These are phyloP conservation scores for Lichtheimia ramosa DNA, from an alignment of 371 early-diverging fungal species.

Conservation along the genomic window DNA sequence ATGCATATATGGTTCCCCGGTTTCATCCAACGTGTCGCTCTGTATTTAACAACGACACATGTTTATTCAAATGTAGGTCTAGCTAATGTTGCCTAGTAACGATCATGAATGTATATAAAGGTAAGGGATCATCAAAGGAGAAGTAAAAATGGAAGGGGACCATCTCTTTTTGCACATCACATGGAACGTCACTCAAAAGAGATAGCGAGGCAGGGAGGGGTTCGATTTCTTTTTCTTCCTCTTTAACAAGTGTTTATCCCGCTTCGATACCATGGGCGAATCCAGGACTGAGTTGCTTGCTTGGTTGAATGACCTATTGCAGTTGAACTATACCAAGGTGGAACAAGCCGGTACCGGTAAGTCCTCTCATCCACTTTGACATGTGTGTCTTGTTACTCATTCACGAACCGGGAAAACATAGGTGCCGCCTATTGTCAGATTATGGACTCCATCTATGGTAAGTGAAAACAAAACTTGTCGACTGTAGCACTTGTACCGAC, in stretches of 20 bases:
- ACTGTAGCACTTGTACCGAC: neutral
- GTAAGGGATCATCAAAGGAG: too few relatives aligned
- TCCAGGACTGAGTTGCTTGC: slow-evolving; percentile 83
- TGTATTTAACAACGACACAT: too few relatives aligned
- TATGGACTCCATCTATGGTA: slow-evolving; percentile 80
- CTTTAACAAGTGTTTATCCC: neutral
- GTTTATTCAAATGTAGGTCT: too few relatives aligned
- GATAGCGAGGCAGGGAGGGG: too few relatives aligned
- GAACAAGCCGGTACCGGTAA: slow-evolving; percentile 92
- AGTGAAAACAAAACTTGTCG: slow-evolving; percentile 7
- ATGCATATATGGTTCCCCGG: too few relatives aligned
- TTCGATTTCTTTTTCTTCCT: neutral
- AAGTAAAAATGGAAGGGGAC: too few relatives aligned
- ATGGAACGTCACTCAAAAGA: too few relatives aligned
- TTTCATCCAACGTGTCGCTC: too few relatives aligned
- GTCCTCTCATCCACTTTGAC: neutral
- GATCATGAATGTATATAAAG: too few relatives aligned
- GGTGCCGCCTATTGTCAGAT: slow-evolving; percentile 86
- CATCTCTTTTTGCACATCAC: too few relatives aligned
- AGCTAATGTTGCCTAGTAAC: too few relatives aligned
- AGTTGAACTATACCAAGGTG: slow-evolving; percentile 85
- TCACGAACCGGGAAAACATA: slow-evolving; percentile 14
- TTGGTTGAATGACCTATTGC: slow-evolving; percentile 91
- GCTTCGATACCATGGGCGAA: slow-evolving; percentile 60
- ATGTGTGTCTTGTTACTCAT: neutral